These are phyloP conservation scores for Kokia cookei DNA, from an alignment of 441 rosid species.

Conservation along the genomic window DNA sequence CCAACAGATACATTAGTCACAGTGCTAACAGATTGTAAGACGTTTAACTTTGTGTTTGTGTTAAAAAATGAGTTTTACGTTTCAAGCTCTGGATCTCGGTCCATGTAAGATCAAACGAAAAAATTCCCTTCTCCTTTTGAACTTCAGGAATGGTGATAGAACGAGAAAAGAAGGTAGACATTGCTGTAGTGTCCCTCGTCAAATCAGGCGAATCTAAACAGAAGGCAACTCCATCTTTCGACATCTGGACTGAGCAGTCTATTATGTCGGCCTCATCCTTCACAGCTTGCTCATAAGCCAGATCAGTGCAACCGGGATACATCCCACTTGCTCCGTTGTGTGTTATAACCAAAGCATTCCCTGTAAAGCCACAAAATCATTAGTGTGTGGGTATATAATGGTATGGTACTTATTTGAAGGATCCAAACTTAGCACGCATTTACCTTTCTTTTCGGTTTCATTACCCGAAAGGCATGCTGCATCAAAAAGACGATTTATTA, in stretches of 20 bases:
- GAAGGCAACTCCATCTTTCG: slow-evolving; percentile 79
- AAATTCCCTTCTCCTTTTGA: slow-evolving; percentile 53
- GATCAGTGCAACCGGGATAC: slow-evolving; percentile 80
- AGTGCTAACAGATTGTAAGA: background rate
- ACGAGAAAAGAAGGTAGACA: slow-evolving; percentile 47
- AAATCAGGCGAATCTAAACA: slow-evolving; percentile 66
- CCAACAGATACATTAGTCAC: background rate
- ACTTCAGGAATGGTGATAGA: slow-evolving; percentile 54
- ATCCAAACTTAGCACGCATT: background rate
- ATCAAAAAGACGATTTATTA: background rate
- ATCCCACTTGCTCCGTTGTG: slow-evolving; percentile 91
- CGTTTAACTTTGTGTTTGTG: background rate
- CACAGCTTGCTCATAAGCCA: slow-evolving; percentile 77
- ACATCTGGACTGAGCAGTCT: slow-evolving; percentile 85
- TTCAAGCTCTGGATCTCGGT: slow-evolving; percentile 71
- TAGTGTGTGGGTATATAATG: background rate
- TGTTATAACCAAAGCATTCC: slow-evolving; percentile 47
- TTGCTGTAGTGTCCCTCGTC: slow-evolving; percentile 50
- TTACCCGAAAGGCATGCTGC: slow-evolving; percentile 62
- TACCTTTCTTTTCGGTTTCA: slow-evolving; percentile 30
- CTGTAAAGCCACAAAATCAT: slow-evolving; percentile 21
- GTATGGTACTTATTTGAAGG: background rate
- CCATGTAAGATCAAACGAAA: slow-evolving; percentile 93
- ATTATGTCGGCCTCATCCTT: slow-evolving; percentile 79
- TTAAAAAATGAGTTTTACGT: slow-evolving; percentile 32